Base-by-base conservation (phyloP, 208 protist species). In the Porcisia hertigi region DNA sequence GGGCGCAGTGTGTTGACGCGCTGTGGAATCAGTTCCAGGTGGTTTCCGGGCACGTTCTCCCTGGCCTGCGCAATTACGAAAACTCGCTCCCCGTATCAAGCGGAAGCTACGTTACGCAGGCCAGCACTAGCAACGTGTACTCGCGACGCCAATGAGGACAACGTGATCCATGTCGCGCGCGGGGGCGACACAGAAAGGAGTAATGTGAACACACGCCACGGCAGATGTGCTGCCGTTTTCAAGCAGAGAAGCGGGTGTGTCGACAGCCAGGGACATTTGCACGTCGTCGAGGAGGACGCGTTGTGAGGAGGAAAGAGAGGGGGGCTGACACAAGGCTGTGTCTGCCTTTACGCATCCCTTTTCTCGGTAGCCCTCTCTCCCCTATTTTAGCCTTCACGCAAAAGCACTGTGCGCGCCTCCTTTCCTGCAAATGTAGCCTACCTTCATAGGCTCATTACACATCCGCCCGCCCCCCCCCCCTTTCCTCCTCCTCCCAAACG, bases 11-110 rank as follows among this genome's bases (percentile, higher is more conserved):
- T 69, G 90, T 94, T 18, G 90, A 96, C 60, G 87, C 81, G 1
- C 58, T 91, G 62, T 96, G 90, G 89, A 87, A 93, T 53, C 90
- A 94, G 69, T 75, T 96, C 52, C 87, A 92, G 71, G 39, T 89
- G 0, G 79, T 94, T 3, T 89, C 87, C 12, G 90, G 90, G 20
- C 79, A 93, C 71, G 74, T 94, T 18, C 62, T 96, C 57, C 92
- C 92, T 30, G 90, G 92, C 6, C 74, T 96, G 43, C 71, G 76
- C 43, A 92, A 93, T 80, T 88, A 87, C 74, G 77, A 60, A 23
- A 65, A 72, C 25, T 94, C 89, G 60, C 53, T 80, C 60, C 45
- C 73, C 3, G 73, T 94, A 2, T 81, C 79, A 7, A 65, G 77
- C 1, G 88, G 87, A 0, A 63, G 78, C 11, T 96, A 96, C 69